These are phyloP conservation scores for Aspergillus mulundensis DNA, from an alignment of 495 filamentous ascomycete genomes.

Conservation along the genomic window DNA sequence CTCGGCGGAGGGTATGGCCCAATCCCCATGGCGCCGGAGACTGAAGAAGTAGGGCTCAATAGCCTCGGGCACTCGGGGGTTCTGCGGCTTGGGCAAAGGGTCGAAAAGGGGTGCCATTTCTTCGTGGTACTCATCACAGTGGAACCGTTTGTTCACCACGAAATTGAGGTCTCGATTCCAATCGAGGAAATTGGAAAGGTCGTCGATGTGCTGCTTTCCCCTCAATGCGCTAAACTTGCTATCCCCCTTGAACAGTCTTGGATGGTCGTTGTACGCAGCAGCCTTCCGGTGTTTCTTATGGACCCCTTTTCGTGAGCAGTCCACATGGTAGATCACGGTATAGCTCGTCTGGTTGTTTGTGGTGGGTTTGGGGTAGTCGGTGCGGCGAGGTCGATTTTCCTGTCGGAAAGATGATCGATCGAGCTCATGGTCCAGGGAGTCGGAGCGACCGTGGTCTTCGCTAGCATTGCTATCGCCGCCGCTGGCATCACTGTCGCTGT, in stretches of 20 bases:
- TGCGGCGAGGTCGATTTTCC: no score
- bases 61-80: not conserved
- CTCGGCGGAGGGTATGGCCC: not conserved
- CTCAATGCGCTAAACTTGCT: not conserved
- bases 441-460: no score
- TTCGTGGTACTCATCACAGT: not conserved
- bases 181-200: not conserved
- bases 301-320: not conserved
- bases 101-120: not conserved
- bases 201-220: not conserved
- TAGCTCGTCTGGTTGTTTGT: not conserved
- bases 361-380: not conserved
- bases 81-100: not conserved
- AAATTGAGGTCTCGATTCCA: not conserved
- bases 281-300: not conserved
- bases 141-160: not conserved
- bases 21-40: not conserved
- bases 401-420: no score
- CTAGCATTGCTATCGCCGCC: no score
- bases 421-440: no score
- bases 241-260: not conserved
- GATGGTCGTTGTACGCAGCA: not conserved
- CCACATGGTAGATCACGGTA: not conserved
- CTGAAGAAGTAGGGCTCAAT: not conserved
- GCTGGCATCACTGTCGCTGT: not conserved